A percentile compares a stretch with the other conserved stretches of the same genome.
Evolutionary conservation across 2,329 filamentous ascomycete species (phyloP).

Genomic region (Ceratocystis eucalypticola): DNA sequence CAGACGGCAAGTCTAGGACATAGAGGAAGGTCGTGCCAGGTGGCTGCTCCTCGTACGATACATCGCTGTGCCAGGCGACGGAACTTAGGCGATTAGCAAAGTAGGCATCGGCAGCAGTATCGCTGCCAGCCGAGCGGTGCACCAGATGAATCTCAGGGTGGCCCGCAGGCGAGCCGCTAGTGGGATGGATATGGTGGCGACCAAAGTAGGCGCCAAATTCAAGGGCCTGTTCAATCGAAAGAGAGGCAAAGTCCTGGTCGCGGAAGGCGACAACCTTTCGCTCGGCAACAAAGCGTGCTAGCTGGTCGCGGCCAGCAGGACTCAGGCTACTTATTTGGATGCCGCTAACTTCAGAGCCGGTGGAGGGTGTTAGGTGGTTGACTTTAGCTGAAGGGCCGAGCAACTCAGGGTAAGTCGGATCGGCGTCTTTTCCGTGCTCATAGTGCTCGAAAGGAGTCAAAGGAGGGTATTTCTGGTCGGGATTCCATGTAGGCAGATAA

Average conservation of each 20-base stretch:
- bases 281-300: conserved; percentile 61
- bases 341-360: conserved; percentile 57
- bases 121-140: conserved; percentile 47
- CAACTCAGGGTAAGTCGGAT: conserved; percentile 54
- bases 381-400: conserved; percentile 40
- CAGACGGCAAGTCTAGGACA: conserved; percentile 65
- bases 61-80: conserved; percentile 80
- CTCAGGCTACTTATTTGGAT: conserved; percentile 57
- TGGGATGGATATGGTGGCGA: conserved; percentile 68
- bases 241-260: conserved; percentile 56
- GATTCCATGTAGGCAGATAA: conserved; percentile 61
- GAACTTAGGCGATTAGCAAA: conserved; percentile 54
- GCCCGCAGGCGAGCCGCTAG: conserved; percentile 59
- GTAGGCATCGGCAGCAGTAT: conserved; percentile 41
- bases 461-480: conserved; percentile 49
- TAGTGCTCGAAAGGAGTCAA: conserved; percentile 57
- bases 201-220: conserved; percentile 64
- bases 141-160: conserved; percentile 67
- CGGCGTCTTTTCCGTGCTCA: conserved; percentile 64
- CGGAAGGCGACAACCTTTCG: conserved; percentile 70
- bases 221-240: conserved; percentile 56
- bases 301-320: conserved; percentile 58
- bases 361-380: conserved; percentile 55
- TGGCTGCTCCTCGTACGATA: conserved; percentile 77
- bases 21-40: conserved; percentile 85